Base-by-base conservation (phyloP, 2,329 filamentous ascomycete genomes). In the Diaporthe helianthi region DNA sequence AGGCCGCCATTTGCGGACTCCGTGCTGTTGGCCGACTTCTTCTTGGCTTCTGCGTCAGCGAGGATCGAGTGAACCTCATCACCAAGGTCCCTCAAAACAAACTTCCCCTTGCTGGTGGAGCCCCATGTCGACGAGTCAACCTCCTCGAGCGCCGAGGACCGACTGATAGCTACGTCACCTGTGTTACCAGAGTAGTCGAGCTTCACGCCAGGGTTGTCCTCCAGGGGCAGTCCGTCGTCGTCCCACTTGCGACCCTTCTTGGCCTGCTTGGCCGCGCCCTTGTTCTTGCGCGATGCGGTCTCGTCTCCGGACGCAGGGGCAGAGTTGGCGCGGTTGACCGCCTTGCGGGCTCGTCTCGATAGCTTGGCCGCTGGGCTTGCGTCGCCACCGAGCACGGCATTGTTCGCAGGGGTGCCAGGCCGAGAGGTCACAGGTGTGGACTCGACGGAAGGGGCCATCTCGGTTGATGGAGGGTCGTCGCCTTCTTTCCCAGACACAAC, bases 221-320 rank as follows among this genome's bases (percentile, higher is more conserved):
- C 95, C 73, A 94, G 93, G 8, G 93, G 93, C 74, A 91, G 84
- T 4, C 96, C 96, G 77, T 97, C 93, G 6, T 92, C 93, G 76
- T 94, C 93, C 96, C 96, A 99, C 77, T 92, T 94, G 72, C 96
- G 89, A 75, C 93, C 93, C 79, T 93, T 94, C 84, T 98, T 98
- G 10, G 83, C 85, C 15, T 84, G 80, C 73, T 88, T 89, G 31
- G 84, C 78, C 78, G 83, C 83, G 12, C 63, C 61, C 79, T 89
- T 93, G 54, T 79, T 80, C 75, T 89, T 90, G 73, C 86, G 85
- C 22, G 84, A 81, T 7, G 87, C 81, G 0, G 85, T 86, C 75
- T 98, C 96, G 75, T 98, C 96, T 1, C 94, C 94, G 0, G 94
- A 97, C 0, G 94, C 97, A 9, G 83, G 86, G 19, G 89, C 87